Base-by-base conservation (phyloP, 192 early-diverging fungal genomes). In the Fimicolochytrium jonesii region DNA sequence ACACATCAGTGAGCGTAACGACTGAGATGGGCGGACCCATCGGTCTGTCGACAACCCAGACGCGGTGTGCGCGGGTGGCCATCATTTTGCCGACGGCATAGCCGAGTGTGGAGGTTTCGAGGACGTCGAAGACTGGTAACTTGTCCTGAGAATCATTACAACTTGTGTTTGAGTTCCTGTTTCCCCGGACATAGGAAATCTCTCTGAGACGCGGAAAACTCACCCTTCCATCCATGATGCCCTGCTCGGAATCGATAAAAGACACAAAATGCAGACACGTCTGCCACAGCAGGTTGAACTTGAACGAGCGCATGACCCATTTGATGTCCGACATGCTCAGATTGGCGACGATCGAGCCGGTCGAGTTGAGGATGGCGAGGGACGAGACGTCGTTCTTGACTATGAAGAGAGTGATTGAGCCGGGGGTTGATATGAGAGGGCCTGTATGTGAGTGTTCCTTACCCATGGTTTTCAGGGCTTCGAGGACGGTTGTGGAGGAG, bases 1-100 rank as follows among this genome's bases (percentile, higher is more conserved):
- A 74, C 10, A 93, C 74, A 64, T 93, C 91, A 18, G 91, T 93
- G 10, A 93, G 74, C 23, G 85, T 88, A 6, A 93, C 84, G 15
- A 93, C 81, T 13, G 88, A 88, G n/a, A 81, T 69, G 18, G 78
- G 72, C 44, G 71, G 69, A 11, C 77, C 79, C 11, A 29, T 37
- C 33, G 63, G 32, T 33, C 25, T 18, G 3, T 61, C 43, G 23
- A 77, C 78, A 3, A 91, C 86, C 89, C 89, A 93, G 10, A 93
- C 77, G 34, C 91, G 84, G 51, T 93, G 91, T 0, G 89, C 87
- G 15, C 80, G 81, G 3, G 91, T 93, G 18, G 91, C 89, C 33
- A 86, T 77, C 49, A 93, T 69, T 66, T 91, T 91, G 29, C 84
- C 85, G 37, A 91, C 77, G 7, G 87, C 80, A 32, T 83, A 85